Conservation (phyloP, 768 basidiomycete genomes). For the Rhodotorula kratochvilovae region DNA sequence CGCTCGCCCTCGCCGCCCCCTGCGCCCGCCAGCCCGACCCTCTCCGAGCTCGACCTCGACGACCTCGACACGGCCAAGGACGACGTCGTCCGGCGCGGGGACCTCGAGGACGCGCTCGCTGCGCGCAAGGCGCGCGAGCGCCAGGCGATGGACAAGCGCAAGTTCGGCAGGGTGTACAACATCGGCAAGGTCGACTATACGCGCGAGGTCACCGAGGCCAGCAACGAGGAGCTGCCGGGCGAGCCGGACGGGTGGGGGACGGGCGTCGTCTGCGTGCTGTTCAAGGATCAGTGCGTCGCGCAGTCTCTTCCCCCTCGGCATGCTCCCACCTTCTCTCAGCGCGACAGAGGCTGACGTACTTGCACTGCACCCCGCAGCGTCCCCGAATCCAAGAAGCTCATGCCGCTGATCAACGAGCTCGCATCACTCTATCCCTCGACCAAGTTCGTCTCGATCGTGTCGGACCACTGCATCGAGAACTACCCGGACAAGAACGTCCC, state of each 20-base stretch:
- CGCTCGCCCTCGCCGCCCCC: slow-evolving; percentile 32
- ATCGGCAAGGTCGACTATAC: slow-evolving; percentile 92
- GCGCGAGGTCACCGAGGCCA: slow-evolving; percentile 89
- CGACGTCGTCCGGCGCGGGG: slow-evolving; percentile 33
- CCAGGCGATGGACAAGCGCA: slow-evolving; percentile 56
- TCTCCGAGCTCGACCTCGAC: slow-evolving; percentile 39
- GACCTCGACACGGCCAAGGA: slow-evolving; percentile 40
- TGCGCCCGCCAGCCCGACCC: slow-evolving; percentile 24
- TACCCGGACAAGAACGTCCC: slow-evolving; percentile 85
- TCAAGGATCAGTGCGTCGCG: slow-evolving; percentile 78
- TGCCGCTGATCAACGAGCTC: slow-evolving; percentile 63
- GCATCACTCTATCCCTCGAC: slow-evolving; percentile 81
- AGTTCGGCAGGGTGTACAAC: slow-evolving; percentile 74
- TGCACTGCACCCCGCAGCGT: slow-evolving; percentile 53
- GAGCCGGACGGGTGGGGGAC: slow-evolving; percentile 63
- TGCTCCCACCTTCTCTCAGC: not conserved
- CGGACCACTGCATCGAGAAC: slow-evolving; percentile 77
- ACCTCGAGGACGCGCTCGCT: slow-evolving; percentile 63
- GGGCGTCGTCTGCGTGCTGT: slow-evolving; percentile 87
- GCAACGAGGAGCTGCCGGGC: slow-evolving; percentile 59
- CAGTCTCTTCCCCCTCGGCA: not conserved
- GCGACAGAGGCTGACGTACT: not conserved
- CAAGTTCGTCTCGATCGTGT: slow-evolving; percentile 93
- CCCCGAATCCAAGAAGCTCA: slow-evolving; percentile 71
- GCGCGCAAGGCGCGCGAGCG: slow-evolving; percentile 64